Base-by-base conservation (phyloP, 2,329 filamentous ascomycete genomes). In the Malbranchea cinnamomea region DNA sequence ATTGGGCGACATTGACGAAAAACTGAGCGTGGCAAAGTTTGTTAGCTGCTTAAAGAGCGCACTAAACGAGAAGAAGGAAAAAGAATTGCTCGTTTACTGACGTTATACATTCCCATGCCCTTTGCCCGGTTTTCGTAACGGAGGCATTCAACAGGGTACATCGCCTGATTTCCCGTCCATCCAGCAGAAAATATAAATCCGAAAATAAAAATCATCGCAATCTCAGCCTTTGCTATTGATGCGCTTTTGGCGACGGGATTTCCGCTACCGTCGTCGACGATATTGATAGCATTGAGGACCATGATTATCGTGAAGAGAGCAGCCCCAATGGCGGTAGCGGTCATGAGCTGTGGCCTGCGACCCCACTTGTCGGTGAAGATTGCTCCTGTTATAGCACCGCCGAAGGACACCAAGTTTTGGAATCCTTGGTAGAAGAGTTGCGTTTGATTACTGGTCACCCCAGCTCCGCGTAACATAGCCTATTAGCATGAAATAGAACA, bases 191-290 rank as follows among this genome's bases (percentile, higher is more conserved):
- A 71, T 15, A 63, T 52, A 32, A 59, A 57, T 4, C 63, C 63
- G 36, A 68, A 68, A 22, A 71, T 49, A 48, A 68, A 71, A 30
- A 69, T 63, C 42, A 68, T 62, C 12, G 62, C 63, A 9, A 70
- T 41, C 2, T 57, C 54, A 0, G 62, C 63, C 28, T 55, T 53
- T 23, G 52, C 53, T 5, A 57, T 56, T 3, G 26, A 18, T 3
- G 11, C 48, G 39, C 10, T 44, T n/a, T 47, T 59, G 54, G 44
- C 24, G 3, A 42, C 30, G 14, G 38, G 37, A 10, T 37, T 34
- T n/a, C n/a, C n/a, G n/a, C n/a, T n/a, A n/a, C n/a, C n/a, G n/a
- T n/a, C n/a, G n/a, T n/a, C n/a, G 54, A 5, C 59, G 10, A 37
- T 37, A 13, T 56, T 54, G 21, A 48, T 47, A 7, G 53, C 44